Evolutionary conservation across 2,329 filamentous ascomycete species (phyloP), one percentile per base, ranked within the genome.

Genomic region (Microdochium bolleyi): DNA sequence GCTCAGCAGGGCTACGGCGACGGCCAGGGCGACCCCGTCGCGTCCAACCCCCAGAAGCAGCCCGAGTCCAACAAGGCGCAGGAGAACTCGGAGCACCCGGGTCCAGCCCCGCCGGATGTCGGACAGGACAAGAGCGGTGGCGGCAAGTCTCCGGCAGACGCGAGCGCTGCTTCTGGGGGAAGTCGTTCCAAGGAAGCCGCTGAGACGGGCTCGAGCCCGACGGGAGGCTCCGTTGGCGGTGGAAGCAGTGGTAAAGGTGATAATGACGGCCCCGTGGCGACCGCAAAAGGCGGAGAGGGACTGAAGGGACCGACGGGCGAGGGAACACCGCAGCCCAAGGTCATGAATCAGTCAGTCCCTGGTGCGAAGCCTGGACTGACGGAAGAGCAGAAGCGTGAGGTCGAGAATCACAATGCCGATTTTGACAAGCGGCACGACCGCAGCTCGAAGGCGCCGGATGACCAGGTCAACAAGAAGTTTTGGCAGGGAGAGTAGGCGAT

Each of bases 371-470:
- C 66, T 51, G 61, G 66, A 7, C 59, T 80, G 55, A 76, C 68
- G 22, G 66, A 75, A 53, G 77, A 78, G 62, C 77, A 82, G 66
- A 71, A 76, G 63, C 68, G 68, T 46, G 80, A 84, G 65, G 81
- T 84, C 16, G 73, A 82, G 51, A 62, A 72, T 65, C 82, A 85
- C 61, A 85, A 85, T 55, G 57, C 56, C 57, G 78, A 84, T 1
- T 84, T 84, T 62, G 77, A 77, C 49, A 61, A 73, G 58, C 75
- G 74, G 56, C 75, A 83, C 59, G 80, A 79, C 53, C 70, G 65
- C 13, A 71, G 73, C 0, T 59, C 66, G 5, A 48, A 57, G 2
- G 74, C 75, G 0, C 67, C 61, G 1, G 64, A 69, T 1, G 77
- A 82, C 54, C 77, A 77, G 67, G 79, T 83, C 2, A 69, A 80